Evolutionary conservation across 805 yeast species (phyloP).

Genomic region (Yamadazyma endophytica): DNA sequence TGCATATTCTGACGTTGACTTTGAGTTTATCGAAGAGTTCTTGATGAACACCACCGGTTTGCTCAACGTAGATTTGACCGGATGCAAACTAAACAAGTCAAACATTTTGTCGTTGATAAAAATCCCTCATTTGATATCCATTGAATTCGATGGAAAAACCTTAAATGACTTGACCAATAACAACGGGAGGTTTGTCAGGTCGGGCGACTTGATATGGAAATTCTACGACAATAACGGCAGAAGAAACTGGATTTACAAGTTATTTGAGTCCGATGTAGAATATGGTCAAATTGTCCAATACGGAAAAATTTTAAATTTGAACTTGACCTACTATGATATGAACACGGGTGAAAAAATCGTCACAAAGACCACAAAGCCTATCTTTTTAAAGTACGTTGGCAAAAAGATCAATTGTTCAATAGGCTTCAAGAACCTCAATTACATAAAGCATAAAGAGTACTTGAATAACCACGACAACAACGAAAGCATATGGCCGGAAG

Average conservation of each 20-base stretch:
- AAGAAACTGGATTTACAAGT: slow-evolving; percentile 73
- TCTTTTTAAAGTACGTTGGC: slow-evolving; percentile 49
- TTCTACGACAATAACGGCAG: slow-evolving; percentile 64
- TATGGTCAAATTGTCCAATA: slow-evolving; percentile 20
- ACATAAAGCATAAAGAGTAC: slow-evolving; percentile 26
- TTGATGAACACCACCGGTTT: slow-evolving; percentile 28
- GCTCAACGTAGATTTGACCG: slow-evolving; percentile 62
- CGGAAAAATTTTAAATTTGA: slow-evolving; percentile 20
- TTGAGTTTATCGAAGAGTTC: slow-evolving; percentile 34
- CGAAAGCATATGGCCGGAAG: slow-evolving; percentile 48
- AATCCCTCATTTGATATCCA: slow-evolving; percentile 43
- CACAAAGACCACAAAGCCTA: slow-evolving; percentile 42
- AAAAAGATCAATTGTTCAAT: slow-evolving; percentile 52
- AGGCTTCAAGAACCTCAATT: slow-evolving; percentile 42
- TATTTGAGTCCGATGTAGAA: slow-evolving; percentile 26
- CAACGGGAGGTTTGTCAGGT: slow-evolving; percentile 31
- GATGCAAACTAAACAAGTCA: slow-evolving; percentile 59
- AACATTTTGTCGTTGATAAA: slow-evolving; percentile 32
- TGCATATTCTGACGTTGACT: slow-evolving; percentile 33
- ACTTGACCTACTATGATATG: slow-evolving; percentile 55
- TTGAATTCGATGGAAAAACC: slow-evolving; percentile 64
- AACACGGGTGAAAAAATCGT: slow-evolving; percentile 59
- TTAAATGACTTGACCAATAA: slow-evolving; percentile 43
- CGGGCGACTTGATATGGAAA: slow-evolving; percentile 41
- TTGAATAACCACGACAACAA: slow-evolving; percentile 21